Base-by-base conservation (phyloP, 352 stramenopile genomes). In the Phytophthora sp. region DNA sequence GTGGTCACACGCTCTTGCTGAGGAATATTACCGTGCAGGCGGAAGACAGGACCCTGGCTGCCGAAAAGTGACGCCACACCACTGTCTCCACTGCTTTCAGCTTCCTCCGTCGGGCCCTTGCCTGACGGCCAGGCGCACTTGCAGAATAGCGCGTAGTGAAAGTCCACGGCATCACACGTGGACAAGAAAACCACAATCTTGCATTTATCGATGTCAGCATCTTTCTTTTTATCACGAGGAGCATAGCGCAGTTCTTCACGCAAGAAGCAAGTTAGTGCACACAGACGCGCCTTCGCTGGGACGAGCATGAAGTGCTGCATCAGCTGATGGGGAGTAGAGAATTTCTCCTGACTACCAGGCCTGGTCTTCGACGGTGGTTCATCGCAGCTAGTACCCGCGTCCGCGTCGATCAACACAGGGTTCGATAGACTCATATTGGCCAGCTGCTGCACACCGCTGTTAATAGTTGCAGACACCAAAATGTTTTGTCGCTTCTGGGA, bases 161-260 rank as follows among this genome's bases (percentile, higher is more conserved):
- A 99, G 67, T 99, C 97, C 24, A 99, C 97, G 29, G 92, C 86
- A 58, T 99, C 96, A 71, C 97, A 99, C 9, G 96, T 99, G 7
- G 94, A 98, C 73, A 99, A 88, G 76, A 99, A 99, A 3, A 99
- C 93, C 31, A 99, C 88, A 24, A 98, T 87, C 68, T 95, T 95
- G 61, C 76, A 91, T 21, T 79, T 82, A 13, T 61, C 67, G 2
- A 45, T 36, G 3, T 50, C 57, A 15, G 29, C 39, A 59, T 56
- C 54, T 20, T 63, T 71, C 31, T 72, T 77, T 21, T 36, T 63
- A 11, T 73, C 63, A 36, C 60, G 71, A 65, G 75, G 74, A 36
- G 61, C 77, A 39, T 73, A 29, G 27, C 69, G 47, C 33, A 93
- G 69, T 59, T 94, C 88, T 45, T 90, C 69, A 38, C 83, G 86